Percentiles rank a stretch among this genome's conserved stretches.
phyloP scores from a whole-genome alignment of 176 grass and related monocot species.

The Juncus effusus region DNA sequence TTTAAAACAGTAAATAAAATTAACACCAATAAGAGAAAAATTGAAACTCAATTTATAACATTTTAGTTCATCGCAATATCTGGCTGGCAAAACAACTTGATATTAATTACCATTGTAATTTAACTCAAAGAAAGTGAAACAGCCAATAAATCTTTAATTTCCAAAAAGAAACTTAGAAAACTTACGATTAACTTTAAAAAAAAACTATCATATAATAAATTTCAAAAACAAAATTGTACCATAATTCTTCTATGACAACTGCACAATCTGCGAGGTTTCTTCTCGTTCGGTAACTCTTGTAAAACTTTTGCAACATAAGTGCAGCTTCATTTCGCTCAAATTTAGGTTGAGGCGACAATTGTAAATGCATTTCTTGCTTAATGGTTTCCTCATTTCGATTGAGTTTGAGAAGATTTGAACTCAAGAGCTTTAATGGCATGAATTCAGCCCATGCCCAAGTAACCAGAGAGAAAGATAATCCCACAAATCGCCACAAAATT shows the following conservation, averaged over 20 bases:
- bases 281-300: constrained; percentile 83
- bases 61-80: too few species aligned
- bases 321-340: constrained; percentile 67
- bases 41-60: too few species aligned
- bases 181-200: neutral
- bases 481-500: constrained; percentile 35
- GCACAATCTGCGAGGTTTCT: constrained; percentile 83
- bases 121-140: too few species aligned
- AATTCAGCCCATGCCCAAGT: constrained; percentile 38
- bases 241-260: constrained; percentile 88
- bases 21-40: too few species aligned
- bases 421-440: constrained; percentile 31
- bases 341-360: constrained; percentile 34
- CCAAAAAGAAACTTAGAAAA: too few species aligned
- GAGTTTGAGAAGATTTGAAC: constrained; percentile 1
- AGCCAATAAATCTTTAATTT: too few species aligned
- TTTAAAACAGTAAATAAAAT: too few species aligned
- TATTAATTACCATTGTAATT: too few species aligned
- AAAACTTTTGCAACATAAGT: constrained; percentile 79
- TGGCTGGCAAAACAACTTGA: too few species aligned
- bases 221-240: constrained; percentile 31
- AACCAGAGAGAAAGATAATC: constrained; percentile 31
- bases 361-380: constrained; percentile 17
- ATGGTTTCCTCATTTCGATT: constrained; percentile 1
- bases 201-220: neutral